Evolutionary conservation across 768 basidiomycete genomes (phyloP), one percentile per base, ranked within the genome.

Genomic region (Psilocybe azurescens): DNA sequence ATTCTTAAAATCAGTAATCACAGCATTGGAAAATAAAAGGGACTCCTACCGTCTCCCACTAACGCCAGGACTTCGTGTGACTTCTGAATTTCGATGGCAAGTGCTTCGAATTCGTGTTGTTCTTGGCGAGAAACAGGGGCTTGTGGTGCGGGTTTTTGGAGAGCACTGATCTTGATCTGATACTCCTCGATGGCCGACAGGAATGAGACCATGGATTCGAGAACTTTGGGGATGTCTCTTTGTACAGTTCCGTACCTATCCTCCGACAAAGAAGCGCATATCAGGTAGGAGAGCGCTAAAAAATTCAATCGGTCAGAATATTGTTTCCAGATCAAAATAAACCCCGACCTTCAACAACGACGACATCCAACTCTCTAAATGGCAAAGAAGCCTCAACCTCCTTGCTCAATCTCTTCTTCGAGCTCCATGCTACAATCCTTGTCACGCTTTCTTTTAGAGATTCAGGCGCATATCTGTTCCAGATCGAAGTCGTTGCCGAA

Each of bases 201-300:
- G 77, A 89, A 90, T 0, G 83, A 82, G 11, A 90, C 71, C 65
- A 95, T 77, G 0, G 90, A 89, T 72, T 96, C 94, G 2, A 96
- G 72, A 30, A 94, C 86, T 61, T 86, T 87, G 0, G 93, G 90
- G 18, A 94, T 91, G 70, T 95, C 94, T 10, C 90, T 81, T 71
- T 95, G 94, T 11, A 94, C 91, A 36, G 89, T 84, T 20, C 94
- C 94, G 69, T 89, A 94, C 18, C 83, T 81, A 75, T 96, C 94
- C 72, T 95, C 94, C 1, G 80, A 79, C 13, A 95, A 76, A 3
- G 94, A 95, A 0, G 88, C 86, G 61, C 87, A 89, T 6, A 84
- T 81, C 7, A 95, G 78, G 53, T 83, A 81, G 1, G 89, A 84
- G 3, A 95, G 78, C 5, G 86, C 93, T 93, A 66, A 8, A 28